A percentile compares a stretch with the other conserved stretches of the same genome.
Evolutionary conservation across 805 yeast genomes (phyloP).

Genomic region (Pichia membranifaciens): DNA sequence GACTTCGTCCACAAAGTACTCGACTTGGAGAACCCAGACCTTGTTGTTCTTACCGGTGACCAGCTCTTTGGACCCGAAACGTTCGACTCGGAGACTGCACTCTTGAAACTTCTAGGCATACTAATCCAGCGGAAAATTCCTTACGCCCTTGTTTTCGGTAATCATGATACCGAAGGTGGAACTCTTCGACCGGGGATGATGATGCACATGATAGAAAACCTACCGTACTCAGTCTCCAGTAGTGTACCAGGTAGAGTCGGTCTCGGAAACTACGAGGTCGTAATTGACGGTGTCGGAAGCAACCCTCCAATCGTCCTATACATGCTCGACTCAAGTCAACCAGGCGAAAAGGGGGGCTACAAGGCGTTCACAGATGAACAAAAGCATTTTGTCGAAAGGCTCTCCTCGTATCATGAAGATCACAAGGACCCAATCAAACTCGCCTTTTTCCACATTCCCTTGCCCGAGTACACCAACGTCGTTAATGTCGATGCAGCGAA

Average conservation of each 20-base stretch:
- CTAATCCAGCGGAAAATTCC: slow-evolving; percentile 66
- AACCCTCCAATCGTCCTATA: slow-evolving; percentile 52
- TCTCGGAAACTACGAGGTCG: slow-evolving; percentile 69
- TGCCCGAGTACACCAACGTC: slow-evolving; percentile 59
- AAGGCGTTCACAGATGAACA: slow-evolving; percentile 61
- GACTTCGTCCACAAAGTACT: slow-evolving; percentile 56
- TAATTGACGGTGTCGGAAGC: slow-evolving; percentile 33
- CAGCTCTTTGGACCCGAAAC: slow-evolving; percentile 77
- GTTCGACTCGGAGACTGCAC: slow-evolving; percentile 76
- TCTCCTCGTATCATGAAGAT: too few species aligned
- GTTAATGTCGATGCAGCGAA: slow-evolving; percentile 9
- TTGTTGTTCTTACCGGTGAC: slow-evolving; percentile 87
- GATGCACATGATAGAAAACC: slow-evolving; percentile 45
- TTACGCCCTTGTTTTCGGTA: slow-evolving; percentile 82
- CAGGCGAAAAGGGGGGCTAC: slow-evolving; percentile 64
- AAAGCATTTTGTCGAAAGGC: slow-evolving; percentile 15
- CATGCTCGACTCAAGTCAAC: slow-evolving; percentile 73
- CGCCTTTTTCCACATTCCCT: slow-evolving; percentile 94
- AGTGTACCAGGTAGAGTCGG: slow-evolving; percentile 71
- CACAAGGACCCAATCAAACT: slow-evolving; percentile 28
- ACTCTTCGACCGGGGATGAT: slow-evolving; percentile 52
- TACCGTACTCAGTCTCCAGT: slow-evolving; percentile 65
- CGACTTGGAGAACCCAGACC: slow-evolving; percentile 74
- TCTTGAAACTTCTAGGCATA: slow-evolving; percentile 66
- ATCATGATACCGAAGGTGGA: slow-evolving; percentile 94